Evolutionary conservation across 164 flowering plant genomes (phyloP).

Genomic region (Dillenia turbinata): DNA sequence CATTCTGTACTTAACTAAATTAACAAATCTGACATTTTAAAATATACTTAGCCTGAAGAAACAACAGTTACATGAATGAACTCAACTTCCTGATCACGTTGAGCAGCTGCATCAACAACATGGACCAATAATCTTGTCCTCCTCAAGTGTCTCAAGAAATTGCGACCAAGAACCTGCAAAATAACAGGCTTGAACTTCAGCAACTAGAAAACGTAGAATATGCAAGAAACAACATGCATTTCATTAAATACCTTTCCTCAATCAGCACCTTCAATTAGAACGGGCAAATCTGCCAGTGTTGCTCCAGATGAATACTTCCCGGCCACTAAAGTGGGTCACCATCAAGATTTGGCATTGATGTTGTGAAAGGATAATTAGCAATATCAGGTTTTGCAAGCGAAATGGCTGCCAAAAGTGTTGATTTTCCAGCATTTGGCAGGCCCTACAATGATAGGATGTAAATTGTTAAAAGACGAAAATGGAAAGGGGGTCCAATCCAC

Average conservation of each 20-base stretch:
- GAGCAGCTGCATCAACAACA: conserved; percentile 94
- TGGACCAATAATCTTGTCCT: conserved; percentile 87
- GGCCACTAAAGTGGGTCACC: conserved; percentile 93
- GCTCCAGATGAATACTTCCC: conserved; percentile 76
- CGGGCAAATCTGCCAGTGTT: conserved; percentile 96
- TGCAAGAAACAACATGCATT: too few species aligned
- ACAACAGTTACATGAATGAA: too few species aligned
- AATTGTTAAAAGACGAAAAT: not conserved
- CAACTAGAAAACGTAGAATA: not conserved
- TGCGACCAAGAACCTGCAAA: conserved; percentile 91
- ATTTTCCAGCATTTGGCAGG: conserved; percentile 99
- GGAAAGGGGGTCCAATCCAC: too few species aligned
- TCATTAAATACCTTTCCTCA: conserved; percentile 81
- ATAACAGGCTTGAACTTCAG: conserved; percentile 2
- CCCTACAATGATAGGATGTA: conserved; percentile 45
- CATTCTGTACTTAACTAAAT: too few species aligned
- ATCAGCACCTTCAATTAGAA: too few species aligned
- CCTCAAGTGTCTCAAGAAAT: conserved; percentile 91
- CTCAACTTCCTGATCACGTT: too few species aligned
- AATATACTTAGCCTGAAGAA: too few species aligned
- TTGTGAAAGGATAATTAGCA: too few species aligned
- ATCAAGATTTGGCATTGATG: conserved; percentile 95
- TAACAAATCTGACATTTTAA: too few species aligned
- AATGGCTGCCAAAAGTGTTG: conserved; percentile 88
- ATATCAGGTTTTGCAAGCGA: conserved; percentile 95